These are phyloP conservation scores for Candida multigemmis DNA, from an alignment of 805 yeast genomes.

Conservation along the genomic window DNA sequence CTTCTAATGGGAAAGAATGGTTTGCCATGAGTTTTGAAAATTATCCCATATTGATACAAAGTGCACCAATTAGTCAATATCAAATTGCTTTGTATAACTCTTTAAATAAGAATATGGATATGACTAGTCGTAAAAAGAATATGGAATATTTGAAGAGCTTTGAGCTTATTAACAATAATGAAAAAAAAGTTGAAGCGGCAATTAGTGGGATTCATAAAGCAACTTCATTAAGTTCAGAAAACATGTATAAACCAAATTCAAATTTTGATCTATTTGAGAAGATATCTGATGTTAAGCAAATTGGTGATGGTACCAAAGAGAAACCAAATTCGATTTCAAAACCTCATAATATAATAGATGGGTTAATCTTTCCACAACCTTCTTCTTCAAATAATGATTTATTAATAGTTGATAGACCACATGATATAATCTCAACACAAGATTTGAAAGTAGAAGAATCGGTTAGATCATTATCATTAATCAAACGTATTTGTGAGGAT, in stretches of 20 bases:
- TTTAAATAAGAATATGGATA: conserved; percentile 9
- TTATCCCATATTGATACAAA: conserved; percentile 74
- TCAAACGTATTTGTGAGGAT: conserved; percentile 37
- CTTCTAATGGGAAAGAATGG: conserved; percentile 63
- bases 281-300: conserved; percentile 7
- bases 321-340: not conserved
- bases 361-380: not conserved
- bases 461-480: conserved; percentile 7
- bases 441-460: conserved; percentile 1
- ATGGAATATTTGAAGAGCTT: conserved; percentile 2
- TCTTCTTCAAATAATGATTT: not conserved
- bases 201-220: conserved; percentile 29
- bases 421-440: not conserved
- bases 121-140: not conserved
- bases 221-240: conserved; percentile 15
- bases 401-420: not conserved
- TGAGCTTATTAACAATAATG: conserved; percentile 1
- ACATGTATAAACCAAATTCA: conserved; percentile 28
- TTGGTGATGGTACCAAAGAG: conserved; percentile 14
- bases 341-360: not conserved
- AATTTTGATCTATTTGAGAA: conserved; percentile 10
- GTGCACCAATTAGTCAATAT: conserved; percentile 71
- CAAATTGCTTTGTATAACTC: conserved; percentile 25
- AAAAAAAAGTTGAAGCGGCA: conserved; percentile 13
- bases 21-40: conserved; percentile 72